Conservation (phyloP, 2,329 filamentous ascomycete genomes). For the Fusarium buharicum region DNA sequence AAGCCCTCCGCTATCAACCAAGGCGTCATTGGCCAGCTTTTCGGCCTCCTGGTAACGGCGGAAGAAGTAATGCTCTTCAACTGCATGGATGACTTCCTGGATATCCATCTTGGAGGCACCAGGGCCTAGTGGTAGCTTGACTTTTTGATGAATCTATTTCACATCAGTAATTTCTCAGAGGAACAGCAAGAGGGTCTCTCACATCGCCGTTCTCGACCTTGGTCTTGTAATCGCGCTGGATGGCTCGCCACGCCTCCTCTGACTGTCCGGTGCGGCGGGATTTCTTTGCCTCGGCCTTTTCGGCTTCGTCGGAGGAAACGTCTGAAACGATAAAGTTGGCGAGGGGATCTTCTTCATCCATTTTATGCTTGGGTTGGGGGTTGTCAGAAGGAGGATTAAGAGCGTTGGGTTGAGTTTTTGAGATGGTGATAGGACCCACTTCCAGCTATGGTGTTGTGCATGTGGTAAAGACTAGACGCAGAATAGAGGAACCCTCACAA, state of each 20-base stretch:
- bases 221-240: slow-evolving; percentile 57
- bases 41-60: slow-evolving; percentile 58
- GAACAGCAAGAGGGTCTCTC: slow-evolving; percentile 20
- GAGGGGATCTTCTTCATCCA: slow-evolving; percentile 48
- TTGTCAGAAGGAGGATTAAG: background rate
- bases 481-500: background rate
- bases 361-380: slow-evolving; percentile 16
- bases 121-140: slow-evolving; percentile 55
- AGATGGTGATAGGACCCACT: slow-evolving; percentile 34
- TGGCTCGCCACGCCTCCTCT: slow-evolving; percentile 60
- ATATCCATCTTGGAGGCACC: slow-evolving; percentile 57
- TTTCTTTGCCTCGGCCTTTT: slow-evolving; percentile 46
- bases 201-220: slow-evolving; percentile 68
- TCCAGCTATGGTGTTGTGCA: slow-evolving; percentile 17
- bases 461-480: background rate
- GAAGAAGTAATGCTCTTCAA: slow-evolving; percentile 68
- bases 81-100: slow-evolving; percentile 64
- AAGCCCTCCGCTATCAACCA: slow-evolving; percentile 50
- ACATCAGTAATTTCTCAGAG: background rate
- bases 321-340: slow-evolving; percentile 50
- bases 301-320: slow-evolving; percentile 50
- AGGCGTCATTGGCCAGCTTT: slow-evolving; percentile 52
- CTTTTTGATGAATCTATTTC: slow-evolving; percentile 56
- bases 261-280: slow-evolving; percentile 57
- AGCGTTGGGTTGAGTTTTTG: slow-evolving; percentile 22